Conservation (phyloP, 2,329 filamentous ascomycete species). For the Aureobasidium leucospermi region DNA sequence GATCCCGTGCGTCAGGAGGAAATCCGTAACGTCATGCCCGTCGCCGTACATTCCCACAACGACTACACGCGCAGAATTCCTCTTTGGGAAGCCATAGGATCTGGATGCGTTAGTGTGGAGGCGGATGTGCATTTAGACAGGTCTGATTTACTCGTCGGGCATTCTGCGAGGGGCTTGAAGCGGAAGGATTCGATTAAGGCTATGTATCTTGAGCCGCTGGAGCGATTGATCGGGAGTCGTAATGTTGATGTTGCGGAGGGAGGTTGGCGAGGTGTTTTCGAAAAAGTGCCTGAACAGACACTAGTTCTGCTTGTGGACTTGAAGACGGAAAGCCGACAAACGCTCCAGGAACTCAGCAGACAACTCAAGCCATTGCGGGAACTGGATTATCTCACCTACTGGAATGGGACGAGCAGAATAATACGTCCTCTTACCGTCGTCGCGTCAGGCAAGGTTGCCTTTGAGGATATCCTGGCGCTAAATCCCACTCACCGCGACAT, state of each 20-base stretch:
- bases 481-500: constrained; percentile 39
- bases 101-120: constrained; percentile 49
- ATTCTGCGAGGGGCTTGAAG: constrained; percentile 41
- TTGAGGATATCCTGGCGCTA: constrained; percentile 35
- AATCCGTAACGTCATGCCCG: constrained; percentile 27
- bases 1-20: background rate
- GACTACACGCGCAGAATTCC: constrained; percentile 52
- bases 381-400: constrained; percentile 20
- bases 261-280: constrained; percentile 41
- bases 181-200: constrained; percentile 40
- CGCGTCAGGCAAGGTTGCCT: constrained; percentile 47
- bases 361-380: constrained; percentile 43
- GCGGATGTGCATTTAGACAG: constrained; percentile 50
- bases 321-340: constrained; percentile 31
- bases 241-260: background rate
- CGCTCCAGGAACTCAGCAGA: constrained; percentile 20
- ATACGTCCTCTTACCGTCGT: constrained; percentile 45
- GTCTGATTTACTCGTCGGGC: constrained; percentile 47
- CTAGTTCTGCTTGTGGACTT: constrained; percentile 49
- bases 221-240: background rate
- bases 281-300: constrained; percentile 41
- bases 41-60: constrained; percentile 57
- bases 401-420: constrained; percentile 36
- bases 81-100: constrained; percentile 48
- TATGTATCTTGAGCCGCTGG: constrained; percentile 48